Conservation (phyloP, 2,329 filamentous ascomycete genomes). For the Botrytis byssoidea region DNA sequence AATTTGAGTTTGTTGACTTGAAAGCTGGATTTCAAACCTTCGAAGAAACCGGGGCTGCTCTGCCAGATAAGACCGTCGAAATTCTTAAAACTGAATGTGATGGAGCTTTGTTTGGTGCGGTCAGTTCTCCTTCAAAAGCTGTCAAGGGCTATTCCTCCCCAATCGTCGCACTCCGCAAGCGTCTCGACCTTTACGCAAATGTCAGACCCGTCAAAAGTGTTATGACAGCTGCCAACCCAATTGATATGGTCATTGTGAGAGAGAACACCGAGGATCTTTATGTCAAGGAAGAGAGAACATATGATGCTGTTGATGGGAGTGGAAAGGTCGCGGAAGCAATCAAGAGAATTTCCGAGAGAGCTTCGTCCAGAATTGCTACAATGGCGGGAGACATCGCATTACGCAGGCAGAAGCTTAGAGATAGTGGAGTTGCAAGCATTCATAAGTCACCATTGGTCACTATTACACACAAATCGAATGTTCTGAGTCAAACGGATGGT, state of each 20-base stretch:
- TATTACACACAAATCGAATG: constrained; percentile 98
- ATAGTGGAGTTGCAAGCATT: constrained; percentile 55
- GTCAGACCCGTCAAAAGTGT: constrained; percentile 92
- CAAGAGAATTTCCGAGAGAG: constrained; percentile 90
- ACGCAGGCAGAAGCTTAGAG: constrained; percentile 77
- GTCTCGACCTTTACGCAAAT: constrained; percentile 93
- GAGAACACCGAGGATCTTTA: constrained; percentile 96
- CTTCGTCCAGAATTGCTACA: constrained; percentile 79
- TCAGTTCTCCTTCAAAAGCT: constrained; percentile 84
- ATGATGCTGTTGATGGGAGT: constrained; percentile 62
- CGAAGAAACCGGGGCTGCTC: constrained; percentile 80
- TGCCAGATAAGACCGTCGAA: constrained; percentile 88
- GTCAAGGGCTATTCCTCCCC: constrained; percentile 95
- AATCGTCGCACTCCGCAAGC: constrained; percentile 86
- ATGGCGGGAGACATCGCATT: constrained; percentile 96
- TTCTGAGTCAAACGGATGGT: constrained; percentile 92
- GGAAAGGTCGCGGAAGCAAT: constrained; percentile 94
- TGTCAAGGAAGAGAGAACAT: constrained; percentile 91
- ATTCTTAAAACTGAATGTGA: constrained; percentile 89
- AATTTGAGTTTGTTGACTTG: constrained; percentile 92
- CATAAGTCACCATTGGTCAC: constrained; percentile 77
- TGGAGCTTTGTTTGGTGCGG: constrained; percentile 93
- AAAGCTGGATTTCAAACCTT: constrained; percentile 93
- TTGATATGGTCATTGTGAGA: constrained; percentile 93
- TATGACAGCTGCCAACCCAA: constrained; percentile 58